Conservation (phyloP, 2,329 filamentous ascomycete species). For the Trichoderma asperellum region DNA sequence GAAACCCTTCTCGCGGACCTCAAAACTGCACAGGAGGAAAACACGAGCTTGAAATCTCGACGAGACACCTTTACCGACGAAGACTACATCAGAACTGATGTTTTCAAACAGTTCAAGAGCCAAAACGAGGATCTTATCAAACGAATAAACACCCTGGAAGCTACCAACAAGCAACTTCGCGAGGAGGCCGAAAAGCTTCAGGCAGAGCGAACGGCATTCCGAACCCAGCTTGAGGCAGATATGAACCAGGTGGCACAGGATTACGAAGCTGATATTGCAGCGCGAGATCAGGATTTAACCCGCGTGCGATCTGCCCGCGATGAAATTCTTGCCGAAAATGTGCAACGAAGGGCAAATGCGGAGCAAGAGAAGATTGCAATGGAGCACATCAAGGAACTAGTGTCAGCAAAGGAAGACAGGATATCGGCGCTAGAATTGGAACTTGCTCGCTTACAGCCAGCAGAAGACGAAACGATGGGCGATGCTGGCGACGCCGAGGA, state of each 20-base stretch:
- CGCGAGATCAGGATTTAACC: constrained; percentile 81
- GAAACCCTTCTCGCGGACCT: constrained; percentile 79
- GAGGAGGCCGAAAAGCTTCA: constrained; percentile 86
- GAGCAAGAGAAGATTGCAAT: constrained; percentile 73
- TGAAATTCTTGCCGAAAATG: constrained; percentile 80
- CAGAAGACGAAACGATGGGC: constrained; percentile 52
- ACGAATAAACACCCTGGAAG: constrained; percentile 88
- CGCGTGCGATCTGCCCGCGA: constrained; percentile 84
- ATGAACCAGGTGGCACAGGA: constrained; percentile 73
- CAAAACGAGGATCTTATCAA: constrained; percentile 94
- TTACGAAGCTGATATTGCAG: constrained; percentile 78
- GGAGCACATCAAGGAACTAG: constrained; percentile 78
- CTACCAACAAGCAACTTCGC: constrained; percentile 79
- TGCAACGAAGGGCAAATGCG: constrained; percentile 76
- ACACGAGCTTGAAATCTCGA: constrained; percentile 71
- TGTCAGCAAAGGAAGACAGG: constrained; percentile 76
- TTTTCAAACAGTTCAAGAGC: constrained; percentile 88
- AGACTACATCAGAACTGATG: constrained; percentile 87
- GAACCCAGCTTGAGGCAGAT: constrained; percentile 80
- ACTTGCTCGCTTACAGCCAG: constrained; percentile 67
- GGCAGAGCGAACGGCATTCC: constrained; percentile 81
- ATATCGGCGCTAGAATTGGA: constrained; percentile 84
- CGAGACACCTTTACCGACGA: constrained; percentile 81
- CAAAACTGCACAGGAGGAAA: constrained; percentile 73
- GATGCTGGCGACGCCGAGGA: constrained; percentile 56